These are phyloP conservation scores for Kockovaella imperatae DNA, from an alignment of 768 basidiomycete species.

Conservation along the genomic window DNA sequence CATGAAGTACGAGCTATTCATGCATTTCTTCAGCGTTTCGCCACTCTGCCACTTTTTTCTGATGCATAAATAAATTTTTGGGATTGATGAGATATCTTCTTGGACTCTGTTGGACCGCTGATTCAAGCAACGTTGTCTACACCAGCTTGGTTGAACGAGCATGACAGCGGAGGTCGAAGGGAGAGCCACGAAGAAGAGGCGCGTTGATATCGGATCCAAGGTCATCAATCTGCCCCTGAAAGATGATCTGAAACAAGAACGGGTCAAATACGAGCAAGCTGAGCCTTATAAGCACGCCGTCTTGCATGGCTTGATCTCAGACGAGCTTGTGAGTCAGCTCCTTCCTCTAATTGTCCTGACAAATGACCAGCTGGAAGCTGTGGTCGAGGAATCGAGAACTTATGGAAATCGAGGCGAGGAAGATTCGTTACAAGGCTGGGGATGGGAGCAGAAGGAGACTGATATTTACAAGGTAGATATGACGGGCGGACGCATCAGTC, in stretches of 20 bases:
- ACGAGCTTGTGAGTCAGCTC: slow-evolving; percentile 59
- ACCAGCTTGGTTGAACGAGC: no score
- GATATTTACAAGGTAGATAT: slow-evolving; percentile 86
- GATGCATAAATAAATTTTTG: no score
- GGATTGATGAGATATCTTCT: no score
- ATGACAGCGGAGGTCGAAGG: no score
- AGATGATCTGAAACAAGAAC: slow-evolving; percentile 11
- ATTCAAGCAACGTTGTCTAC: no score
- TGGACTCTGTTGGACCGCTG: no score
- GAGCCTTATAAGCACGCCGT: slow-evolving; percentile 75
- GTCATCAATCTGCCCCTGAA: slow-evolving; percentile 3
- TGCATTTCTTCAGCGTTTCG: no score
- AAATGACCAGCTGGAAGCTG: slow-evolving; percentile 33
- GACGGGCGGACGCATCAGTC: neutral
- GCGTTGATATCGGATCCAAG: no score
- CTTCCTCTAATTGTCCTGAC: neutral
- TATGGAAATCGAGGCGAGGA: slow-evolving; percentile 40
- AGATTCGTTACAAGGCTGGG: slow-evolving; percentile 41
- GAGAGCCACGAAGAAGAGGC: no score
- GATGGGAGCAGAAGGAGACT: slow-evolving; percentile 71
- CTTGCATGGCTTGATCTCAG: slow-evolving; percentile 72
- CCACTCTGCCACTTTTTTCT: no score
- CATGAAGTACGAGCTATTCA: no score
- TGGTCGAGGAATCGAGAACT: slow-evolving; percentile 39
- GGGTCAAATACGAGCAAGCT: slow-evolving; percentile 52